Evolutionary conservation across 306 rosid species (phyloP), one percentile per base, ranked within the genome.

Genomic region (Lathyrus tuberosus): DNA sequence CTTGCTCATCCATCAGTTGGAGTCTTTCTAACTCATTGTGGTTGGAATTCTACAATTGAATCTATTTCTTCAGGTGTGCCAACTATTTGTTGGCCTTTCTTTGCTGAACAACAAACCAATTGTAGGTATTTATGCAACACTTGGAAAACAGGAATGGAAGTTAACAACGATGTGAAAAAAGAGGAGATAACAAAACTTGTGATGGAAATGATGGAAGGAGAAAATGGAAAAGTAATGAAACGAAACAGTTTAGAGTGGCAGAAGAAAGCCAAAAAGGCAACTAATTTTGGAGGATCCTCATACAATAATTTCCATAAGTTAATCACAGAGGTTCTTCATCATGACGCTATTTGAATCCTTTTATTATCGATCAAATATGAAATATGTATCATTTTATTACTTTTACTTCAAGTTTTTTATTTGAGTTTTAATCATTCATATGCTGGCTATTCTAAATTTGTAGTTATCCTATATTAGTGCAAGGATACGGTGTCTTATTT

Each of bases 1-100:
- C 70, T 72, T 24, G 17, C 33, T 38, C 71, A 73, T 51, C 71
- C 77, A 6, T 62, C 71, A 10, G 12, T 73, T 73, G 77, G 70
- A 14, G 56, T 16, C 3, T 63, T 73, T 8, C 56, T 73, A 38
- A 62, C 71, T 16, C 77, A 63, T 63, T 72, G 70, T 49, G 77
- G 77, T 0, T 72, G 77, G 77, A 72, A 72, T 49, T 62, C 77
- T 20, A 62, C 70, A 3, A 3, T 62, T 1, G 77, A 72, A 61
- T 6, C 62, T 10, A 35, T 72, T 18, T 61, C 69, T 61, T 24
- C 40, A 0, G 62, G 76, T 10, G 69, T 72, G 41, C 51, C 69
- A 33, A 61, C 43, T 18, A 72, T 72, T 61, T 72, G 76, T 61
- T 72, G 76, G 76, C 76, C 69, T 5, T 72, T 72, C 40, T 72